Percentiles rank a stretch among this genome's conserved stretches.
Conservation (phyloP, 2,329 filamentous ascomycete genomes). For the Cucurbitaria berberidis region DNA sequence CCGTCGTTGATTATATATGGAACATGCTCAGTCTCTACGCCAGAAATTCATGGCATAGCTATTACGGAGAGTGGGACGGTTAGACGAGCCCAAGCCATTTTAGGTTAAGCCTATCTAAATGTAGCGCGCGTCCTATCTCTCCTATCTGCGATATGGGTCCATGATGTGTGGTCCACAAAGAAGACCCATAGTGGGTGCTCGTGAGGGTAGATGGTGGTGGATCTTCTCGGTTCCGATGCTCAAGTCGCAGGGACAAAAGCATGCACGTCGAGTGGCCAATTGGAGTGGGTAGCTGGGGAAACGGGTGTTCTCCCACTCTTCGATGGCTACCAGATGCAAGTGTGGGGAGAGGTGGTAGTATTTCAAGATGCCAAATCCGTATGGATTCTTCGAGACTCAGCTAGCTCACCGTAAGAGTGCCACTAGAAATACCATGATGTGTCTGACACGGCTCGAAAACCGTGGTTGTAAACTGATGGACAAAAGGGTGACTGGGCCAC, state of each 20-base stretch:
- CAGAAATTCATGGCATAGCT: background rate
- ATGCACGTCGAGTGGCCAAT: background rate
- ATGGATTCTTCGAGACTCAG: no score
- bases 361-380: no score
- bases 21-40: background rate
- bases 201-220: background rate
- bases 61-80: conserved; percentile 17
- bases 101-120: conserved; percentile 9
- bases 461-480: no score
- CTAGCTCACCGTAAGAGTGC: no score
- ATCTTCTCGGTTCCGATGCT: background rate
- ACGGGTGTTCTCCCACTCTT: background rate
- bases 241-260: no score
- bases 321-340: background rate
- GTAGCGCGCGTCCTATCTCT: conserved; percentile 9
- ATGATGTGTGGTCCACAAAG: conserved; percentile 10
- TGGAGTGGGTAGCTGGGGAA: no score
- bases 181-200: no score
- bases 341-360: background rate
- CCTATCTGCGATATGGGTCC: conserved; percentile 8
- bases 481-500: no score
- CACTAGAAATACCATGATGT: no score
- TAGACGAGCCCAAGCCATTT: background rate
- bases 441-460: no score
- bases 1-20: background rate